Evolutionary conservation across 2,329 filamentous ascomycete genomes (phyloP).

Genomic region (Fonsecaea monophora): DNA sequence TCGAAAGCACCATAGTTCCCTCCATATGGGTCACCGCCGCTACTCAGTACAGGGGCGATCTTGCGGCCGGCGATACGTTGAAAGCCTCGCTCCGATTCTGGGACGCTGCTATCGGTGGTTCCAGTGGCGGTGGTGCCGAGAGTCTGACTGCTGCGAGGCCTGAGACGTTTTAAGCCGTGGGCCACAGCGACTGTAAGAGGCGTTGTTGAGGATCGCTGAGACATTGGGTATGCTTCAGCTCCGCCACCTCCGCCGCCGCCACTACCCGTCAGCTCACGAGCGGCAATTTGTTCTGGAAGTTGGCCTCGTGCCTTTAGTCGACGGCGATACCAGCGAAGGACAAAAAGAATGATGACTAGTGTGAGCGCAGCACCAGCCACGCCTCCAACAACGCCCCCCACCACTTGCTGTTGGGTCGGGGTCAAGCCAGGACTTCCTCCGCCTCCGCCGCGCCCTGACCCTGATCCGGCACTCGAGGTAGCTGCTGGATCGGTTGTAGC

Average conservation of each 20-base stretch:
- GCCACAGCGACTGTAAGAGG: constrained; percentile 50
- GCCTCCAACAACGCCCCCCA: constrained; percentile 69
- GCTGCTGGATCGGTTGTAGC: constrained; percentile 28
- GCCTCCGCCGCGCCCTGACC: constrained; percentile 34
- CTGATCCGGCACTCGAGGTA: constrained; percentile 35
- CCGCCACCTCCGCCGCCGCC: constrained; percentile 12
- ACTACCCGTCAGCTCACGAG: constrained; percentile 34
- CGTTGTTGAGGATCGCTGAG: constrained; percentile 48
- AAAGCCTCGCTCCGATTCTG: constrained; percentile 54
- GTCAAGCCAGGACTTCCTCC: constrained; percentile 31
- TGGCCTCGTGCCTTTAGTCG: constrained; percentile 37
- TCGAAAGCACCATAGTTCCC: constrained; percentile 41
- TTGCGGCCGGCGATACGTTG: constrained; percentile 59
- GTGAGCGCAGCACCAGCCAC: constrained; percentile 63
- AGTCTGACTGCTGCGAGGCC: constrained; percentile 46
- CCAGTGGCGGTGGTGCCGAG: constrained; percentile 46
- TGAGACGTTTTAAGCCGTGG: constrained; percentile 46
- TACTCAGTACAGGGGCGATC: constrained; percentile 54
- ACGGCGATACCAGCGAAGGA: constrained; percentile 60
- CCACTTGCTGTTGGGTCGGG: constrained; percentile 58
- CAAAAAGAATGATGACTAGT: constrained; percentile 58
- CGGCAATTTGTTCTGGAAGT: constrained; percentile 41
- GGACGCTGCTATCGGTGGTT: constrained; percentile 35
- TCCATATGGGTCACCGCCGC: constrained; percentile 56
- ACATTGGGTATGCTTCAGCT: constrained; percentile 40